Evolutionary conservation across 2,329 filamentous ascomycete species (phyloP).

Genomic region (Chaetoscypha palmicola): DNA sequence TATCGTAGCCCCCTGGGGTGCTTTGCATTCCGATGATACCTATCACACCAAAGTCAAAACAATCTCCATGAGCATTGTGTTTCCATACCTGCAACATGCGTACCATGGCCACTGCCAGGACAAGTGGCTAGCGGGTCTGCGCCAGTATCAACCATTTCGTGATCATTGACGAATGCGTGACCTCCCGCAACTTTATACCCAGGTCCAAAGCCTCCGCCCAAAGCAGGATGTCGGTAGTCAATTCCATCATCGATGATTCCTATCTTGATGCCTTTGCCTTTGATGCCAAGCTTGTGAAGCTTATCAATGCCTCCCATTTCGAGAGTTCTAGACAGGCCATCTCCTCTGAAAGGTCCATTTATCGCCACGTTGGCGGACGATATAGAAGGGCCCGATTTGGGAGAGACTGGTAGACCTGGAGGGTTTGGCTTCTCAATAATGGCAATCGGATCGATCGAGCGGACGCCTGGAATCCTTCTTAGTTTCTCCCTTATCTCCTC

Average conservation of each 20-base stretch:
- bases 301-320: constrained; percentile 30
- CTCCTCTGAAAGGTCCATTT: neutral
- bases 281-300: constrained; percentile 38
- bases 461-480: constrained; percentile 6
- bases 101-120: constrained; percentile 20
- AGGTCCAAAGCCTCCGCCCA: constrained; percentile 57
- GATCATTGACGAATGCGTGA: constrained; percentile 50
- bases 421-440: neutral
- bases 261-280: constrained; percentile 39
- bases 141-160: neutral
- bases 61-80: neutral
- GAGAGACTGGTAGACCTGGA: neutral
- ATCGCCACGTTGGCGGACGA: neutral
- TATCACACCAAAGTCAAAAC: neutral
- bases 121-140: constrained; percentile 20
- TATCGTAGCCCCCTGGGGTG: constrained; percentile 10
- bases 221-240: constrained; percentile 56
- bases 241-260: constrained; percentile 36
- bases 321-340: neutral
- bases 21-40: constrained; percentile 20
- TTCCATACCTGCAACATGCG: constrained; percentile 19
- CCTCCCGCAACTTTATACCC: constrained; percentile 53
- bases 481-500: constrained; percentile 1
- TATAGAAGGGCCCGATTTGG: neutral
- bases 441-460: constrained; percentile 4